Percentiles rank a stretch among this genome's conserved stretches.
phyloP scores from a whole-genome alignment of 2,329 filamentous ascomycete species.

The Chaetomiaceae sp. region DNA sequence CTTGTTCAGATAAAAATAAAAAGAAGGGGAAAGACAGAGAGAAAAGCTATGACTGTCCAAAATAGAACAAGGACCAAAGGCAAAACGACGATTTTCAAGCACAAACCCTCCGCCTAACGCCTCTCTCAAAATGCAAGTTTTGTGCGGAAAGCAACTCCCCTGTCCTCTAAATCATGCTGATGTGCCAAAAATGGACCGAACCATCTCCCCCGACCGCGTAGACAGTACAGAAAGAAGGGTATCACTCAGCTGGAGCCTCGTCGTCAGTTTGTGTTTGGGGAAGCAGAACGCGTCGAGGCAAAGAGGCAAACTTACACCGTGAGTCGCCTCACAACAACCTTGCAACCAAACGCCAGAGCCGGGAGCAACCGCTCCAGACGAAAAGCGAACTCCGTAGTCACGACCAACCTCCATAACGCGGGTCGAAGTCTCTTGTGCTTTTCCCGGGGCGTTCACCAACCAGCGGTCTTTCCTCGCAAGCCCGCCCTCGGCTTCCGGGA shows the following conservation, averaged over 20 bases:
- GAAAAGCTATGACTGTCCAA: no score
- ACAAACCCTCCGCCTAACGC: slow-evolving; percentile 1
- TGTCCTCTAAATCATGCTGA: slow-evolving; percentile 10
- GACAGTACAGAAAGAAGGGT: slow-evolving; percentile 75
- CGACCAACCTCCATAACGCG: slow-evolving; percentile 63
- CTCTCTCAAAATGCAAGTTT: slow-evolving; percentile 8
- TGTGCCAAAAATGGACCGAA: slow-evolving; percentile 64
- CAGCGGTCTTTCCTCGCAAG: slow-evolving; percentile 20
- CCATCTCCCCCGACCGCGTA: slow-evolving; percentile 71
- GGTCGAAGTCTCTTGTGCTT: slow-evolving; percentile 16
- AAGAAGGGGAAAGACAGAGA: no score
- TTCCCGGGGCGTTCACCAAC: slow-evolving; percentile 18
- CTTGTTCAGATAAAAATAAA: no score
- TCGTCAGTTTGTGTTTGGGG: slow-evolving; percentile 18
- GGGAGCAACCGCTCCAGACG: slow-evolving; percentile 59
- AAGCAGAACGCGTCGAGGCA: no score
- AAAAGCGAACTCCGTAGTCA: slow-evolving; percentile 74
- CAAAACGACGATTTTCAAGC: neutral
- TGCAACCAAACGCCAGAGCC: slow-evolving; percentile 86
- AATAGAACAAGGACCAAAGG: no score
- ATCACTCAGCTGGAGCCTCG: slow-evolving; percentile 64
- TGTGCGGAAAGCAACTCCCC: neutral
- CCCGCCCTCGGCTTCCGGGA: neutral
- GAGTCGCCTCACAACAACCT: slow-evolving; percentile 87
- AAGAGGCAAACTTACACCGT: slow-evolving; percentile 61